These are phyloP conservation scores for Massariosphaeria phaeospora DNA, from an alignment of 495 filamentous ascomycete genomes.

Conservation along the genomic window DNA sequence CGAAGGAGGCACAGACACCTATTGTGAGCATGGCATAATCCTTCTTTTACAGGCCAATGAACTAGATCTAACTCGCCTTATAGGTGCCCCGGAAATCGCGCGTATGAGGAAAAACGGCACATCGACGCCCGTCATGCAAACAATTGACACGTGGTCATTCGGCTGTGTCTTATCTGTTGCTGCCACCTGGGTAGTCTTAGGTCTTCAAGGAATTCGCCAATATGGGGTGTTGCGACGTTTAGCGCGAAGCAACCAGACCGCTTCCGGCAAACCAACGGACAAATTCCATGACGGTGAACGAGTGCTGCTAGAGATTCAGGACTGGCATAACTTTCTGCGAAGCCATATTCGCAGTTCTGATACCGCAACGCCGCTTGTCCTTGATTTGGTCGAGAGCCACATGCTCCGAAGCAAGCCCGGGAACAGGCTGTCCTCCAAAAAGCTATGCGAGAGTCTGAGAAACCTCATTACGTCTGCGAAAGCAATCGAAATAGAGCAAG, in stretches of 20 bases:
- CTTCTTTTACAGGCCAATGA: no score
- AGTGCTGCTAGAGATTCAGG: conserved; percentile 26
- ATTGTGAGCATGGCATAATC: no score
- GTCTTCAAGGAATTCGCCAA: conserved; percentile 26
- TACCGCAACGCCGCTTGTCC: not conserved
- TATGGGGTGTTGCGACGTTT: conserved; percentile 4
- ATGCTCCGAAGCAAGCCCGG: not conserved
- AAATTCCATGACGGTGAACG: conserved; percentile 28
- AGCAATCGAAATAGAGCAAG: not conserved
- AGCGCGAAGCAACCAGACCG: conserved; percentile 1
- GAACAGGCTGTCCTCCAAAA: not conserved
- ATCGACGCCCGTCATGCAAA: conserved; percentile 31
- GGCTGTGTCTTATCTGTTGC: conserved; percentile 44
- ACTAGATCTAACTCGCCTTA: no score
- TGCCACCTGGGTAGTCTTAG: conserved; percentile 44
- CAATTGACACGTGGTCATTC: conserved; percentile 44
- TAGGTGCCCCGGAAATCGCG: no score
- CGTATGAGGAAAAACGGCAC: no score
- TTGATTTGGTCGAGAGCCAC: not conserved
- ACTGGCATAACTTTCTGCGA: conserved; percentile 34
- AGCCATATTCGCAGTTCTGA: not conserved
- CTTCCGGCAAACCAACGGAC: not conserved
- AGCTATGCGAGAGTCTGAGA: not conserved
- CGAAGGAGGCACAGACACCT: conserved; percentile 40
- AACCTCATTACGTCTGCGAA: not conserved